Conservation (phyloP, 768 basidiomycete genomes). For the Auricularia sp. region DNA sequence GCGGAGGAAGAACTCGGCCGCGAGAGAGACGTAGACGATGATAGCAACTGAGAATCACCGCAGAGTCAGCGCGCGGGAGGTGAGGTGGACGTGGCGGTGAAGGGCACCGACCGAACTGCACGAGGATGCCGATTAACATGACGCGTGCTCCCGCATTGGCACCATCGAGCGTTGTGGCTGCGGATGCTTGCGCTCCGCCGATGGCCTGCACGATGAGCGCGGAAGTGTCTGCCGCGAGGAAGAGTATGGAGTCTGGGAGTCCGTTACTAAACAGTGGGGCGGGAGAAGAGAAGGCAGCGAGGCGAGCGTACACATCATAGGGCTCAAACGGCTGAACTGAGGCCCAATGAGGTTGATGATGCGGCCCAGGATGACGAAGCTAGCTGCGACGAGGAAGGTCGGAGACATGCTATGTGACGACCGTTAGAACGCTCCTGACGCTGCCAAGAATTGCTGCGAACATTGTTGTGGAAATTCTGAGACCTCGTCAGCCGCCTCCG, state of each 20-base stretch:
- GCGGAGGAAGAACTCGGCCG: conserved; percentile 36
- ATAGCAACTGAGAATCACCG: conserved; percentile 27
- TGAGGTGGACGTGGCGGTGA: too few relatives aligned
- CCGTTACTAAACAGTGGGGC: background rate
- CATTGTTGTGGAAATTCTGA: conserved; percentile 42
- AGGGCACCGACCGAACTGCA: conserved; percentile 38
- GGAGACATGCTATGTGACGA: conserved; percentile 8
- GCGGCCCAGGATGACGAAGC: conserved; percentile 13
- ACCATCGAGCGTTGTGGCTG: conserved; percentile 16
- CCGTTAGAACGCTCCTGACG: background rate
- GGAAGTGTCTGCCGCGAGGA: conserved; percentile 35
- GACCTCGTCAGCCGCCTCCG: background rate
- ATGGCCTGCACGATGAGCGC: conserved; percentile 54
- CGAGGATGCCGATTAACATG: conserved; percentile 54
- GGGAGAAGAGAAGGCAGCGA: background rate
- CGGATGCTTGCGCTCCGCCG: conserved; percentile 48
- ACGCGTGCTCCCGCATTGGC: conserved; percentile 33
- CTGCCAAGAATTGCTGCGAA: background rate
- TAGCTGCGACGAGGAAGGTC: conserved; percentile 11
- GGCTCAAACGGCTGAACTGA: conserved; percentile 14
- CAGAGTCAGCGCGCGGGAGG: background rate
- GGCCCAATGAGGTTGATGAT: conserved; percentile 12
- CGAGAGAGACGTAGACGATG: conserved; percentile 28
- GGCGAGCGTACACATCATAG: conserved; percentile 2
- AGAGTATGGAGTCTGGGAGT: conserved; percentile 18